Evolutionary conservation across 1,284 basidiomycete species (phyloP), one percentile per base, ranked within the genome.

Genomic region (Moesziomyces antarcticus): DNA sequence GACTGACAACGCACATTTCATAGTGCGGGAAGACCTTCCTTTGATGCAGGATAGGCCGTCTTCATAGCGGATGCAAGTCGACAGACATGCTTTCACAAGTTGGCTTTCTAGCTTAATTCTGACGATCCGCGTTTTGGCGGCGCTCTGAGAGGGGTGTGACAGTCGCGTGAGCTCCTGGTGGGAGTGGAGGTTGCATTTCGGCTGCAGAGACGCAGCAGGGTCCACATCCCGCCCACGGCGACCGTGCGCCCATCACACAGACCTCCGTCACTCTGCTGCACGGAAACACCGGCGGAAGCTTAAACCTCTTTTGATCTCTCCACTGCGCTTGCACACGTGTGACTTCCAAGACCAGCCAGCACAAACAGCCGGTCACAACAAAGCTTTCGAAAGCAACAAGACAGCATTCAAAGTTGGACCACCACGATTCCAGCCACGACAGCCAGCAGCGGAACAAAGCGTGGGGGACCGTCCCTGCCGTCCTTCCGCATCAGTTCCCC

Each of bases 401-500:
- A n/a, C n/a, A n/a, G n/a, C n/a, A n/a, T n/a, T n/a, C 14, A 40
- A 40, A 18, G 37, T 7, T 40, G 27, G 5, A 24, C 20, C 37
- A 3, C 33, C 60, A 63, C 33, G 20, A 69, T 69, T 63, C 27
- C 66, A 27, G 40, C 49, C 18, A 42, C 47, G 35, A 50, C 55
- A 25, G 50, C 44, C 10, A 58, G 27, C 25, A 52, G 41, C 40
- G 55, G 57, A 49, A 18, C 37, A 16, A 47, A 55, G 24, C 68
- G 62, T 41, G 62, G 47, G 27, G 59, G 52, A 51, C 41, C 48
- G 49, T 62, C 55, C 20, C 51, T 72, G 41, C 68, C 69, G 5
- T 61, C 61, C 30, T 73, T 73, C 25, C 60, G 59, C 40, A 65
- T 73, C 57, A 56, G 54, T 14, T 69, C 71, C 6, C 55, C 71